These are phyloP conservation scores for Microcyclospora pomicola DNA, from an alignment of 2,329 filamentous ascomycete species.

Conservation along the genomic window DNA sequence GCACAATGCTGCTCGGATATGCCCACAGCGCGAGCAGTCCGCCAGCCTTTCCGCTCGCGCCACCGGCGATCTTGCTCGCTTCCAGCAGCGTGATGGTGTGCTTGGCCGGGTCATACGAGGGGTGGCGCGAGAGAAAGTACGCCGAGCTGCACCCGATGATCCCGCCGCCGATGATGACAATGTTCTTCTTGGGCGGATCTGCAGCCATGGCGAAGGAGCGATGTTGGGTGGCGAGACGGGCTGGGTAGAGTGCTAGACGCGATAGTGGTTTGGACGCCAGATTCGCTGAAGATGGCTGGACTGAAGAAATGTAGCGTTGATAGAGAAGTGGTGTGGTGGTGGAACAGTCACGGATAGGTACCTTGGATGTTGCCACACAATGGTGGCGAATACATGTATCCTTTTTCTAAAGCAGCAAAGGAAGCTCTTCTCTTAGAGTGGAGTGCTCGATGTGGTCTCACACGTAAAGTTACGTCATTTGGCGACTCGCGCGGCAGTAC, in stretches of 20 bases:
- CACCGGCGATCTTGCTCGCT: constrained; percentile 72
- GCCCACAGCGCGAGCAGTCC: constrained; percentile 85
- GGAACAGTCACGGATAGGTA: too few relatives aligned
- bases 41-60: constrained; percentile 87
- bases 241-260: neutral
- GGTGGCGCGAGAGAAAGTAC: constrained; percentile 80
- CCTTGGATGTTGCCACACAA: too few relatives aligned
- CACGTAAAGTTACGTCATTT: too few relatives aligned
- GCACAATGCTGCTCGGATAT: constrained; percentile 71
- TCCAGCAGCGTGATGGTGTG: constrained; percentile 80
- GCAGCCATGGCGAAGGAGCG: constrained; percentile 14
- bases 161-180: constrained; percentile 52
- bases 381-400: too few relatives aligned
- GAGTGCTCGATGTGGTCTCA: too few relatives aligned
- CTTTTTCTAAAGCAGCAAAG: too few relatives aligned
- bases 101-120: constrained; percentile 57
- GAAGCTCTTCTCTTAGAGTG: too few relatives aligned
- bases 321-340: too few relatives aligned
- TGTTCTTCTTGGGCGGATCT: constrained; percentile 16
- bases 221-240: neutral
- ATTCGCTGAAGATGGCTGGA: neutral
- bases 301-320: too few relatives aligned
- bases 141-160: constrained; percentile 87
- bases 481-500: too few relatives aligned
- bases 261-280: constrained; percentile 1